phyloP scores from a whole-genome alignment of 2,329 filamentous ascomycete genomes.

The Dothiorella sarmentorum region DNA sequence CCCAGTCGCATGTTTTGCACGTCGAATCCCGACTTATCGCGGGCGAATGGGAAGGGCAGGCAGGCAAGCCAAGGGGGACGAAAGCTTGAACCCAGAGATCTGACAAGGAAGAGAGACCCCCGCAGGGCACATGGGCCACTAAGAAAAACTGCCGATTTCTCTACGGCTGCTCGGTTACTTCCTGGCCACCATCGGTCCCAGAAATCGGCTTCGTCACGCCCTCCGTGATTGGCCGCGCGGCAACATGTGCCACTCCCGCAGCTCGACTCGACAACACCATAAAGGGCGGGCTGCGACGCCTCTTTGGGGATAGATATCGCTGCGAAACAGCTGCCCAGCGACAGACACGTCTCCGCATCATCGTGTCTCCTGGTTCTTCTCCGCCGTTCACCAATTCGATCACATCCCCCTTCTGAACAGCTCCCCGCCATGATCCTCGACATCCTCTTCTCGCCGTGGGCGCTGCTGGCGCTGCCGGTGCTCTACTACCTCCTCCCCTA shows the following conservation, averaged over 20 bases:
- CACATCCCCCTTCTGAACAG: neutral
- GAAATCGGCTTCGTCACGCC: neutral
- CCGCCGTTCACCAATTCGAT: too few relatives aligned
- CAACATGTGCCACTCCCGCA: neutral
- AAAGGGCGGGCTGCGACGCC: too few relatives aligned
- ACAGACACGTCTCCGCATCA: neutral
- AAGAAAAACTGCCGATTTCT: neutral
- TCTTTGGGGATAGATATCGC: too few relatives aligned
- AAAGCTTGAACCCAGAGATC: neutral
- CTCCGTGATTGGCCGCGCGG: neutral
- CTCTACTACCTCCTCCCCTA: constrained; percentile 60
- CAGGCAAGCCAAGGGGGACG: neutral
- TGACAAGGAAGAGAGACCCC: too few relatives aligned
- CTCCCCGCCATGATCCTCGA: constrained; percentile 29
- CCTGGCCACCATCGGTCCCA: neutral
- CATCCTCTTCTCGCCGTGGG: constrained; percentile 44
- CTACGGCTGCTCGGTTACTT: constrained; percentile 17
- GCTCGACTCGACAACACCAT: neutral
- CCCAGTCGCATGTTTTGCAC: too few relatives aligned
- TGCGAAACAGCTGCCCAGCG: neutral
- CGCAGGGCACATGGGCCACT: neutral
- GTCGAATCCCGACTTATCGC: too few relatives aligned
- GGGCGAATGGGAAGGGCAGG: too few relatives aligned
- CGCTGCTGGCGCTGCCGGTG: constrained; percentile 48
- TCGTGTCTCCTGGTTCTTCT: too few relatives aligned